phyloP scores from a whole-genome alignment of 2,329 filamentous ascomycete genomes.

The Cladophialophora immunda region DNA sequence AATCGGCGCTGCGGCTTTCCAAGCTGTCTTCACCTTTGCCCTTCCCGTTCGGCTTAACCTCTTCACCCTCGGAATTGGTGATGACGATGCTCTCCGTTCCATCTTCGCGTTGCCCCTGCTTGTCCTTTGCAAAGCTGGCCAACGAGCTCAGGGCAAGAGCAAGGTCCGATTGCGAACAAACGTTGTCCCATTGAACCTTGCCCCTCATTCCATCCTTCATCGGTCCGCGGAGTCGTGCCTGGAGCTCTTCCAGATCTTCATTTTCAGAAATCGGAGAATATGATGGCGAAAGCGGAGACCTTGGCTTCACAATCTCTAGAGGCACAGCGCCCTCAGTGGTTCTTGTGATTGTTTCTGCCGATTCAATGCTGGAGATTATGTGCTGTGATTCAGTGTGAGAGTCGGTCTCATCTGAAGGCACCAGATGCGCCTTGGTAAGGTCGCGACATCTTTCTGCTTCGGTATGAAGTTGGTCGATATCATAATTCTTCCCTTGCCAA shows the following conservation, averaged over 20 bases:
- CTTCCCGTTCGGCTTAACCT: no score
- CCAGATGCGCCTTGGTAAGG: neutral
- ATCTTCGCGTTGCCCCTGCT: neutral
- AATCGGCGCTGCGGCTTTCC: neutral
- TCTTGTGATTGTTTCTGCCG: no score
- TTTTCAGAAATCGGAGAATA: slow-evolving; percentile 25
- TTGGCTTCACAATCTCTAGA: neutral
- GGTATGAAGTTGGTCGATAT: neutral
- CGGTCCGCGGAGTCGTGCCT: slow-evolving; percentile 7
- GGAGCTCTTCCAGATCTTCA: slow-evolving; percentile 22
- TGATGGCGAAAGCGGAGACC: slow-evolving; percentile 7
- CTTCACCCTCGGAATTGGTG: no score
- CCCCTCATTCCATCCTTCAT: slow-evolving; percentile 2
- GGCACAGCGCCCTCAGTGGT: neutral
- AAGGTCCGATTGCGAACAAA: neutral
- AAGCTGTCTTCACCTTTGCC: neutral
- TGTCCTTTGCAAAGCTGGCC: neutral
- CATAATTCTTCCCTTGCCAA: neutral
- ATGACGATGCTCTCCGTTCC: no score
- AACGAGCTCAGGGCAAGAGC: neutral
- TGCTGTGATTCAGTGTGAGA: neutral
- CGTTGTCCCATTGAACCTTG: neutral
- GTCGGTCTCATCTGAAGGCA: neutral
- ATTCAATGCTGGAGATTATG: neutral
- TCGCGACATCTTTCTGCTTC: neutral